A percentile compares a stretch with the other conserved stretches of the same genome.
These are phyloP conservation scores for Mrakiaceae sp. DNA, from an alignment of 1,284 basidiomycete genomes.

Conservation along the genomic window DNA sequence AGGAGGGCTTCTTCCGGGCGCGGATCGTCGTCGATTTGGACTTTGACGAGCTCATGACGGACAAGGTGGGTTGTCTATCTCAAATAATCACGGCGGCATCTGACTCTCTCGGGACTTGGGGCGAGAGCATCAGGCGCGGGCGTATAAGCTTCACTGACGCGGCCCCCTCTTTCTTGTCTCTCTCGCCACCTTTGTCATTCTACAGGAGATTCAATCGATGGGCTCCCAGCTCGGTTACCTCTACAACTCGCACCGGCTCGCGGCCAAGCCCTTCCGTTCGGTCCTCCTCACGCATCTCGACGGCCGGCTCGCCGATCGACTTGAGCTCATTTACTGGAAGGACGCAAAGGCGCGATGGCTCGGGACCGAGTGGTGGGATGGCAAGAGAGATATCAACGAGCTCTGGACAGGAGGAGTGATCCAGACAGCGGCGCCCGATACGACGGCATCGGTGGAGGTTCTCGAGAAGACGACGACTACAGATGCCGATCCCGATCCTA, in stretches of 20 bases:
- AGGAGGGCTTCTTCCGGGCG: slow-evolving; percentile 50
- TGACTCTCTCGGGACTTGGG: no score
- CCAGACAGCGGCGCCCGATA: no score
- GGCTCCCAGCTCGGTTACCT: slow-evolving; percentile 77
- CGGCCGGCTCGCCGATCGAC: slow-evolving; percentile 53
- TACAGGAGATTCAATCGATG: slow-evolving; percentile 76
- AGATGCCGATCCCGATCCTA: no score
- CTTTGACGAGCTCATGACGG: slow-evolving; percentile 89
- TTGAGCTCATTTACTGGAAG: slow-evolving; percentile 54
- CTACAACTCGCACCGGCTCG: slow-evolving; percentile 71
- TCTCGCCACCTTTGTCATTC: background rate
- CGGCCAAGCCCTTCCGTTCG: slow-evolving; percentile 54
- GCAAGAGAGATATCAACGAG: slow-evolving; percentile 30
- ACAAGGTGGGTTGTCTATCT: slow-evolving; percentile 53
- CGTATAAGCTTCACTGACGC: background rate
- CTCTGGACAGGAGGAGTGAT: slow-evolving; percentile 41
- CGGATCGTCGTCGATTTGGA: slow-evolving; percentile 78
- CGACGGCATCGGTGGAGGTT: no score
- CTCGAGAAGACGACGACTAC: no score
- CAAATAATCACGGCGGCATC: no score
- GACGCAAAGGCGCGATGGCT: slow-evolving; percentile 65
- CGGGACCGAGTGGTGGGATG: slow-evolving; percentile 67
- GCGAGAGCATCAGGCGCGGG: no score
- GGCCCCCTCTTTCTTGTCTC: background rate
- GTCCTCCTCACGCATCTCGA: slow-evolving; percentile 70